Evolutionary conservation across 345 rosid species (phyloP).

Genomic region (Adansonia digitata): DNA sequence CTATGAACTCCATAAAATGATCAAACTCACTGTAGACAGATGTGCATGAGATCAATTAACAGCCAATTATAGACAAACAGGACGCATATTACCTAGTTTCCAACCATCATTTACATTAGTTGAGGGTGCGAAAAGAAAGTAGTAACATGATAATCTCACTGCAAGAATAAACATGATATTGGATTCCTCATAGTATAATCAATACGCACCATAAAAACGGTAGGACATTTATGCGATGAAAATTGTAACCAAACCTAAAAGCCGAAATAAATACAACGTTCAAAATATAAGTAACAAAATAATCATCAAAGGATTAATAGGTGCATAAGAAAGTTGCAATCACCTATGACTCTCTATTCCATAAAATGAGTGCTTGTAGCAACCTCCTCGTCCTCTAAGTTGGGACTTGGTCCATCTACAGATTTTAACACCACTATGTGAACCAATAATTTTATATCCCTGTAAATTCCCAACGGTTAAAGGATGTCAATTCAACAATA

Average conservation of each 20-base stretch:
- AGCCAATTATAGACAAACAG: not conserved
- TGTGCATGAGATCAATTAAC: not conserved
- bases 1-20: not conserved
- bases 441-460: slow-evolving; percentile 97
- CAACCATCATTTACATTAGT: not conserved
- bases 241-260: not conserved
- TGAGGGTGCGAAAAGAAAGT: not conserved
- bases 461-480: slow-evolving; percentile 33
- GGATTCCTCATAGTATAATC: not conserved
- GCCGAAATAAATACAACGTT: not conserved
- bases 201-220: not conserved
- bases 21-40: not conserved
- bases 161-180: not conserved
- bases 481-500: not conserved
- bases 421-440: slow-evolving; percentile 96
- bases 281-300: not conserved
- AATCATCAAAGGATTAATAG: not conserved
- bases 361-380: slow-evolving; percentile 97
- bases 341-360: slow-evolving; percentile 99
- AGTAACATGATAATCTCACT: not conserved
- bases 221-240: not conserved
- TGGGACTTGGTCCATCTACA: slow-evolving; percentile 99
- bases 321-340: slow-evolving; percentile 9
- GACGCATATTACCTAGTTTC: not conserved
- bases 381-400: slow-evolving; percentile 99